These are phyloP conservation scores for Fusarium sp. DNA, from an alignment of 2,329 filamentous ascomycete genomes.

Conservation along the genomic window DNA sequence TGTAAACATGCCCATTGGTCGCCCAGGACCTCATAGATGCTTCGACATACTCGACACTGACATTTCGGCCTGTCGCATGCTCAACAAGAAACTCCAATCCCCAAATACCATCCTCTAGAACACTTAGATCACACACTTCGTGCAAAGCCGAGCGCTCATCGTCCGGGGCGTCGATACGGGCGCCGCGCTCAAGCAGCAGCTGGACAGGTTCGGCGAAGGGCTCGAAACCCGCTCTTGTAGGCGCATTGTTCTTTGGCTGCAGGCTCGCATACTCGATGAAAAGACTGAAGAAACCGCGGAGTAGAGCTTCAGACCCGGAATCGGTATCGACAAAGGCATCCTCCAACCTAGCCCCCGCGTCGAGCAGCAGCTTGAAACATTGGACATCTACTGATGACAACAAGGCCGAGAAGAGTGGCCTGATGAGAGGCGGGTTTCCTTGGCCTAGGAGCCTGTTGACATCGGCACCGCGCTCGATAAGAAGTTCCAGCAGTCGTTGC, in stretches of 20 bases:
- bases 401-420: slow-evolving; percentile 5
- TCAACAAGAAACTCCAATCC: slow-evolving; percentile 10
- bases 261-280: background rate
- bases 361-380: slow-evolving; percentile 6
- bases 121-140: background rate
- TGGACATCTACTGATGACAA: background rate
- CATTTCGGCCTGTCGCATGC: slow-evolving; percentile 6
- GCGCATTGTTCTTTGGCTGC: fast-evolving
- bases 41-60: background rate
- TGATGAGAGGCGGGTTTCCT: too few species aligned
- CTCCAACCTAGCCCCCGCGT: slow-evolving; percentile 8
- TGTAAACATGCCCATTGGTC: too few species aligned
- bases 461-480: slow-evolving; percentile 7
- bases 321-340: background rate
- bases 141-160: background rate
- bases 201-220: background rate
- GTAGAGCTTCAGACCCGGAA: background rate
- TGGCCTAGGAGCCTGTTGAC: slow-evolving; percentile 1
- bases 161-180: background rate
- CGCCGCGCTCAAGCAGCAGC: slow-evolving; percentile 2
- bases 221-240: background rate
- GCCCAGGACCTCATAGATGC: background rate
- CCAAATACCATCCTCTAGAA: background rate
- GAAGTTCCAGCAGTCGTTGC: background rate
- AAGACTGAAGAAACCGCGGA: background rate